Evolutionary conservation across 257 asterid genomes (phyloP), one percentile per base, ranked within the genome.

Genomic region (Verbascum thapsus): DNA sequence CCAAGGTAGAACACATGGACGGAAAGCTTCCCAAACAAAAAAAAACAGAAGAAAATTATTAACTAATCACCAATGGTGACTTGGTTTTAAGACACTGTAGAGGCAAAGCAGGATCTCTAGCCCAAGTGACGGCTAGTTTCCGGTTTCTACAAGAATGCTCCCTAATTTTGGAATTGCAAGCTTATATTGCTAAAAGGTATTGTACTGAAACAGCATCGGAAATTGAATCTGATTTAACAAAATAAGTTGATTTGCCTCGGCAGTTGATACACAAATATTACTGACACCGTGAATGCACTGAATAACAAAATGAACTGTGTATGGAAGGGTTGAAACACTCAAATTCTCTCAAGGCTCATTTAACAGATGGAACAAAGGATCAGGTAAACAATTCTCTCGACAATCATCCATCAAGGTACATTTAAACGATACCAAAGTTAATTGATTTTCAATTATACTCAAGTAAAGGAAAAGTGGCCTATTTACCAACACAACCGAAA

Each of bases 41-140:
- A 0, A 35, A 55, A 15, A 32, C 12, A 13, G 34, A 30, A 12
- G 22, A 19, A 8, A 8, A 51, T 17, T 42, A 42, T 23, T 23
- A 63, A 20, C 41, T 34, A 61, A 30, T 30, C 11, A 34, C 32
- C 40, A 48, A 49, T 63, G 58, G 37, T 20, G 35, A 35, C 58
- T 63, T 63, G 38, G n/a, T 48, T 63, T 13, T 20, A 13, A 30
- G 63, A 44, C 16, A 32, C 8, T 49, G 8, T 35, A 17, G 40
- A 35, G 20, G 59, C 68, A 32, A 43, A 35, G 23, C 37, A 37
- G 20, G 34, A 16, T 8, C 44, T 6, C 18, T 9, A 0, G 54
- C 10, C 38, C 50, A 38, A 18, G 54, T 11, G 13, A 37, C 57
- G 2, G 41, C 45, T 8, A 17, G 6, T 22, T 54, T 43, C 12